Evolutionary conservation across 164 flowering plant genomes (phyloP), one percentile per base, ranked within the genome.

Genomic region (Vitis rotundifolia): DNA sequence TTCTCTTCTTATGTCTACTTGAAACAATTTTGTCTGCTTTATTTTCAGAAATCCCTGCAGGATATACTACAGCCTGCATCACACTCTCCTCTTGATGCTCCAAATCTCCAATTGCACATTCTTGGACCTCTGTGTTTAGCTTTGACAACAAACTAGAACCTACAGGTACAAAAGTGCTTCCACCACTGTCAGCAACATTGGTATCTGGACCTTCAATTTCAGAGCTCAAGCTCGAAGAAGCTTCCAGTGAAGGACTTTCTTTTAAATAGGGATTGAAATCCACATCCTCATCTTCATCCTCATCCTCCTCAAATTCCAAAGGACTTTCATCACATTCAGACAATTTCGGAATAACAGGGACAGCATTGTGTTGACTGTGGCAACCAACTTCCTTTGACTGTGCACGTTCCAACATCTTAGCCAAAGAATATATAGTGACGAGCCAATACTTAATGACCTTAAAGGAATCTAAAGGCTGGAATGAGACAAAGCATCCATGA

Each of bases 141-240:
- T 76, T 70, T 52, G 57, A 66, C 6, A 37, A 3, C 44, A 69
- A 62, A 68, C 65, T 58, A 70, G 47, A 52, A 1, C 52, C 79
- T 37, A 44, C 54, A 16, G 64, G 26, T 63, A 49, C 56, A 66
- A 51, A 62, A 69, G 66, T 52, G 1, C 51, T 71, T 29, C 58
- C 78, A 54, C 28, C 66, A 74, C 80, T 79, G 16, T 81, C 81
- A 72, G 71, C 77, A 62, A 67, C 82, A 73, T 79, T 77, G 47
- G 70, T 76, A 71, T 82, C 83, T 65, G 87, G 58, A 53, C 78
- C 86, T 62, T 89, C 92, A 64, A 79, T 75, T 74, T 92, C 99
- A 71, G 98, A 91, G 81, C 99, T 91, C 79, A 92, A 67, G 78
- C 96, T 91, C 4, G 99, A 95, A 56, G 97, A 95, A 44, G 97